A percentile compares a stretch with the other conserved stretches of the same genome.
Evolutionary conservation across 78 protist genomes (phyloP).

Genomic region (Diacronema lutheri): DNA sequence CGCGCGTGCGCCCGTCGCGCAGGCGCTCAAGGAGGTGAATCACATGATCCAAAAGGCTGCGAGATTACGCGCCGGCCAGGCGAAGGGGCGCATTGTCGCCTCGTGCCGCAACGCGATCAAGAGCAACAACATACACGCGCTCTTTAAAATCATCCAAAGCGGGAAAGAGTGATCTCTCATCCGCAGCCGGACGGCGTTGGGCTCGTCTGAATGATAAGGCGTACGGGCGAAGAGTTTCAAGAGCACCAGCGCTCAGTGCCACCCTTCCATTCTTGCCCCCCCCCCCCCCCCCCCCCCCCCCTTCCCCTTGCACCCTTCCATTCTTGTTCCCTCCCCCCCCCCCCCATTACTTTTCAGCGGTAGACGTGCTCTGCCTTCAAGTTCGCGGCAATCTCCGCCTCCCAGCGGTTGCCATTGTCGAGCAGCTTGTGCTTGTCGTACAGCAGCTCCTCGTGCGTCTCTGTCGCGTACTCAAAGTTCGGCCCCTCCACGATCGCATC

Average conservation of each 20-base stretch:
- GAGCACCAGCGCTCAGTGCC: no score
- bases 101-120: slow-evolving; percentile 13
- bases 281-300: no score
- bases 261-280: no score
- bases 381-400: slow-evolving; percentile 76
- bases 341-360: slow-evolving; percentile 48
- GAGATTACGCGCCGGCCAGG: slow-evolving; percentile 2
- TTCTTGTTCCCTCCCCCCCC: no score
- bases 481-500: slow-evolving; percentile 94
- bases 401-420: slow-evolving; percentile 88
- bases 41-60: slow-evolving; percentile 49
- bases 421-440: slow-evolving; percentile 88
- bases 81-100: background rate
- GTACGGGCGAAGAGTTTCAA: no score
- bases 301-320: no score
- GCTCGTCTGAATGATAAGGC: no score
- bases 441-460: slow-evolving; percentile 80
- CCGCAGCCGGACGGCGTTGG: no score
- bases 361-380: slow-evolving; percentile 68
- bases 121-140: background rate
- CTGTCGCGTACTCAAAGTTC: slow-evolving; percentile 87
- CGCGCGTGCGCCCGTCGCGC: no score
- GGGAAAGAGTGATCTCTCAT: background rate
- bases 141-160: background rate
- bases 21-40: slow-evolving; percentile 50